phyloP scores from a whole-genome alignment of 2,329 filamentous ascomycete species.

The Aspergillus pseudotamarii region DNA sequence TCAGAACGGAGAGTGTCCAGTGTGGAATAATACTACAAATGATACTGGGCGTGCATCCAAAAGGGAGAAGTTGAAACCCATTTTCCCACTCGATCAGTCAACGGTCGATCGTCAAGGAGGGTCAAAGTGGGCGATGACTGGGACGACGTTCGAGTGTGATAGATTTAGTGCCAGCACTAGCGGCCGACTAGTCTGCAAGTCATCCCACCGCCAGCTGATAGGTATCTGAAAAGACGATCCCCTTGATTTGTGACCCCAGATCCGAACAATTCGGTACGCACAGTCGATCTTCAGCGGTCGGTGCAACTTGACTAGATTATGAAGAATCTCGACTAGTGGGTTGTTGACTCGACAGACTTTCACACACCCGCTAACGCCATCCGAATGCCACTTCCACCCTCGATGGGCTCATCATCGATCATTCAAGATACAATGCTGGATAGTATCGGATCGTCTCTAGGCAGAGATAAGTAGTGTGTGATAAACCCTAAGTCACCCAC shows the following conservation, averaged over 20 bases:
- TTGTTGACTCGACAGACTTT: background rate
- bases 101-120: conserved; percentile 8
- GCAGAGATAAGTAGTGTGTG: background rate
- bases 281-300: conserved; percentile 18
- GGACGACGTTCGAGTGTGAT: background rate
- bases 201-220: conserved; percentile 9
- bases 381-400: background rate
- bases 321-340: background rate
- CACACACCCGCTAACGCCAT: background rate
- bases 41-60: background rate
- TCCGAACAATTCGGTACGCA: conserved; percentile 12
- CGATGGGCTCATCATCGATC: background rate
- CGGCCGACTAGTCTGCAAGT: conserved; percentile 12
- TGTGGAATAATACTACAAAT: background rate
- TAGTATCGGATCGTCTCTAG: background rate
- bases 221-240: background rate
- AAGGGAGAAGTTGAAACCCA: conserved; percentile 3
- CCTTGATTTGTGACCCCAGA: conserved; percentile 12
- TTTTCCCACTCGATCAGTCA: background rate
- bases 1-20: background rate
- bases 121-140: conserved; percentile 11
- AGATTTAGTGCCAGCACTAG: conserved; percentile 4
- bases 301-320: conserved; percentile 2
- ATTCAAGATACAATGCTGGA: background rate
- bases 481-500: conserved; percentile 5